phyloP scores from a whole-genome alignment of 1,139 yeast genomes.

The Yamadazyma friedrichii region DNA sequence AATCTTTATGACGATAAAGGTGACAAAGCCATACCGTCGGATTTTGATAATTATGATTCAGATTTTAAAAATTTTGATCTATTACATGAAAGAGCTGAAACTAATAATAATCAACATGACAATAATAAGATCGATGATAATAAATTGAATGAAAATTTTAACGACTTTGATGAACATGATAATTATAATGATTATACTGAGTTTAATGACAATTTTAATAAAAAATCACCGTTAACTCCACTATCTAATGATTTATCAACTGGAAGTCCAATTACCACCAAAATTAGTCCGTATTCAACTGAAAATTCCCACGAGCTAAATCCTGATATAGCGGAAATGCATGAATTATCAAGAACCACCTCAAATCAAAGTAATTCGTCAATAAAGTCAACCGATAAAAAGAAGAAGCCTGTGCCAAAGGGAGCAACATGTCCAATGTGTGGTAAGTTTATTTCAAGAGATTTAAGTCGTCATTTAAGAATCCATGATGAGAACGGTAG shows the following conservation, averaged over 20 bases:
- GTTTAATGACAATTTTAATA: not conserved
- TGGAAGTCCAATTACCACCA: conserved; percentile 5
- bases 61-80: not conserved
- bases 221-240: conserved; percentile 8
- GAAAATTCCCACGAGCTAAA: not conserved
- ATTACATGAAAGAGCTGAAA: not conserved
- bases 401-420: conserved; percentile 25
- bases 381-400: conserved; percentile 11
- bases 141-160: not conserved
- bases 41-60: not conserved
- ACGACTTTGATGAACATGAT: conserved; percentile 1
- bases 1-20: conserved; percentile 16
- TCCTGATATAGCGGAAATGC: not conserved
- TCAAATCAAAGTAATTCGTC: conserved; percentile 26
- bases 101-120: not conserved
- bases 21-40: not conserved
- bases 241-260: conserved; percentile 7
- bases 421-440: conserved; percentile 44
- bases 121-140: not conserved
- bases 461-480: conserved; percentile 45
- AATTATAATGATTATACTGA: not conserved
- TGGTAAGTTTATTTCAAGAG: conserved; percentile 43
- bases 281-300: conserved; percentile 2
- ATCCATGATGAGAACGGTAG: conserved; percentile 49
- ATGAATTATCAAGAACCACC: conserved; percentile 15